Base-by-base conservation (phyloP, 768 basidiomycete species). In the Mycena crocata region DNA sequence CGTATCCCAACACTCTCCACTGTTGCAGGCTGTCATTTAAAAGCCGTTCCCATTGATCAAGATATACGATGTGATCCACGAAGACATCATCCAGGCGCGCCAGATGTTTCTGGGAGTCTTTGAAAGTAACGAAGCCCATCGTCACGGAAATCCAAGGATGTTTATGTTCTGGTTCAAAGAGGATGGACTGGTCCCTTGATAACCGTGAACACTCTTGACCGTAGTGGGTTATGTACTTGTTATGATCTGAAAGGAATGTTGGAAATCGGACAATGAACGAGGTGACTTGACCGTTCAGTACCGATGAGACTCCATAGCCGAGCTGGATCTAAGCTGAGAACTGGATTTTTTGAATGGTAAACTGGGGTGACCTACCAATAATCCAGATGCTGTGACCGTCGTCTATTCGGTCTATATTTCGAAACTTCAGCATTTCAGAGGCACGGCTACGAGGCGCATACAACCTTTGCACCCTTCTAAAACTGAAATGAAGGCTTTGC, bases 161-260 rank as follows among this genome's bases (percentile, higher is more conserved):
- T 67, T 82, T 79, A 2, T 74, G 66, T 17, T 71, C 66, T 15
- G 75, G 72, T 21, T 80, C 76, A 15, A 72, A 75, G 21, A 86
- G 72, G 67, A 91, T 86, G 21, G 80, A 72, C 59, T 86, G 84
- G 55, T 86, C 80, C 37, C 88, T 78, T 31, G 83, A 84, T 37
- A 92, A 73, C 7, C 90, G 86, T 24, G 86, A 79, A 37, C 77
- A 72, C 55, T 82, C 81, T 72, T 92, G 81, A 0, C 89, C 90
- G 60, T 87, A 86, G 69, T 86, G 85, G 1, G 83, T 89, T 21
- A 81, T 72, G 44, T 86, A 86, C 42, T 86, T 80, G 60, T 87
- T 82, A 54, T 81, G 77, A 48, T 76, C 89, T 90, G 59, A 0
- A 51, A 56, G 57, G 1, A 51, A 50, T 57, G 61, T 55, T 64